Conservation (phyloP, 2,329 filamentous ascomycete species). For the Cercospora sp. region DNA sequence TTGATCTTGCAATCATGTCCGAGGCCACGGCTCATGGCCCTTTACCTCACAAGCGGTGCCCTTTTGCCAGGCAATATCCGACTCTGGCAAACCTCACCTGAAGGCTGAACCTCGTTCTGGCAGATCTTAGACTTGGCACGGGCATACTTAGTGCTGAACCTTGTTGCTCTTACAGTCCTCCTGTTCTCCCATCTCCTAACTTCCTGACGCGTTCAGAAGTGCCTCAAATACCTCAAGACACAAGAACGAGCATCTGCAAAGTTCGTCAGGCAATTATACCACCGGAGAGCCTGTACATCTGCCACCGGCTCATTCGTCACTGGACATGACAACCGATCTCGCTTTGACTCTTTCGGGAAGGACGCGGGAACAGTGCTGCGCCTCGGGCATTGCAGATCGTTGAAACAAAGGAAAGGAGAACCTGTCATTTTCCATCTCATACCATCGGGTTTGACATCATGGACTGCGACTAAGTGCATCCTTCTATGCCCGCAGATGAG, state of each 20-base stretch:
- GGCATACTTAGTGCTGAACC: not conserved
- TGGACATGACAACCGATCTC: not conserved
- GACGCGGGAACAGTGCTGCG: constrained; percentile 1
- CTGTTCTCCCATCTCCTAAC: not conserved
- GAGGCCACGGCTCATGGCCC: not conserved
- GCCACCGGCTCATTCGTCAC: not conserved
- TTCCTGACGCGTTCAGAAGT: not conserved
- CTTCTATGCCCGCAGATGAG: not conserved
- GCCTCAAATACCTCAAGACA: not conserved
- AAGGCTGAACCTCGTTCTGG: not conserved
- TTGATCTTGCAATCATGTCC: not conserved
- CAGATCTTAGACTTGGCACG: not conserved
- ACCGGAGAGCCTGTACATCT: not conserved
- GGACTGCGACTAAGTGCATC: not conserved
- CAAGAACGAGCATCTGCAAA: not conserved
- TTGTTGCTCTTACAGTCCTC: not conserved
- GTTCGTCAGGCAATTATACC: not conserved
- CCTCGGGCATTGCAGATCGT: not conserved
- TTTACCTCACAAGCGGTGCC: not conserved
- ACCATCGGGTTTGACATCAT: not conserved
- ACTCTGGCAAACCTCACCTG: not conserved
- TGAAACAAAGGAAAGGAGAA: not conserved
- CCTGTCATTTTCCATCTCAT: not conserved
- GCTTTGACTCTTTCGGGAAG: not conserved
- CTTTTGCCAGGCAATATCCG: not conserved